Evolutionary conservation across 306 rosid species (phyloP), one percentile per base, ranked within the genome.

Genomic region (Sicyos edulis): DNA sequence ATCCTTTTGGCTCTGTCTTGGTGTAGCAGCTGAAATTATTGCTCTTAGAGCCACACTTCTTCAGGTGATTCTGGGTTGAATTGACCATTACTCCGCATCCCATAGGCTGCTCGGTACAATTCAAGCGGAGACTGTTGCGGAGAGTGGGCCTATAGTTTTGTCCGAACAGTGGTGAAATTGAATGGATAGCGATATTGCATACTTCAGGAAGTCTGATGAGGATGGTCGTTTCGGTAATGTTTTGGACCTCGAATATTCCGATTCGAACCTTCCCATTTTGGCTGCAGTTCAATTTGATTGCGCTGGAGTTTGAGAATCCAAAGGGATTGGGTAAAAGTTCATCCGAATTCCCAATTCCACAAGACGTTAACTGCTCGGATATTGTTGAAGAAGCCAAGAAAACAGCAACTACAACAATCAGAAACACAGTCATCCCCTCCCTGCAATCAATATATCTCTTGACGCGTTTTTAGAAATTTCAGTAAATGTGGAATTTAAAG

Each of bases 11-110:
- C 5, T 61, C 22, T 19, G 13, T 32, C 32, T 13, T 73, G 29
- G 84, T 14, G 22, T 83, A 87, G 75, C 98, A 93, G 61, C 82
- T 88, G 7, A 84, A 17, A 8, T 80, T 84, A 15, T 80, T 79
- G 64, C 79, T 75, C 21, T 0, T 70, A 17, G n/a, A 0, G 7
- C 44, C 44, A 72, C 92, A 87, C 2, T 66, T 69, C 0, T 74
- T 65, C 21, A 58, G 45, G n/a, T 53, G 2, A 34, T 75, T 42
- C 77, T 47, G 83, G 21, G 22, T 72, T n/a, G 84, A 76, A 52
- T 62, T 79, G 2, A 80, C 78, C 9, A 83, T 77, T 45, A 88
- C 59, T 37, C 65, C 44, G 71, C 97, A 93, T 77, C 84, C 79
- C 5, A 70, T 78, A 0, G 32, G 56, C 1, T 19, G 29, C 1